Base-by-base conservation (phyloP, 805 yeast species). In the Groenewaldozyma salmanticensis region DNA sequence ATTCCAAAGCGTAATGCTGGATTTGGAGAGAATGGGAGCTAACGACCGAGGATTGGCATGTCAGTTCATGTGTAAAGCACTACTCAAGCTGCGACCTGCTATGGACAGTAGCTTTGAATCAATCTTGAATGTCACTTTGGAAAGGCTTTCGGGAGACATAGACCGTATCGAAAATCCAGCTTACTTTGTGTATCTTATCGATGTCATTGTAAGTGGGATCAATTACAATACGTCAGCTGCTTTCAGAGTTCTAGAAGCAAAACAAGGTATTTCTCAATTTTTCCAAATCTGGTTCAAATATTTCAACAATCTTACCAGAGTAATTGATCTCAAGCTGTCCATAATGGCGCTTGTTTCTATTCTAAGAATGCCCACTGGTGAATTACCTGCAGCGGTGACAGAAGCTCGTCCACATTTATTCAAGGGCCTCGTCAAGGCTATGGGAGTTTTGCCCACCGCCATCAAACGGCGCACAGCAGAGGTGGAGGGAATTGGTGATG, bases 301-400 rank as follows among this genome's bases (percentile, higher is more conserved):
- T 6, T 62, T 77, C 31, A 72, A 77, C 3, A 62, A 65, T 21
- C 69, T 81, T 50, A 70, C 70, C 18, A 67, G 94, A 45, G 94
- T 85, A 2, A 83, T 72, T 53, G 97, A 90, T 60, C 68, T 85
- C 58, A 88, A 87, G 60, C 61, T 90, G 33, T 75, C 84, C 1
- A 65, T 75, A 2, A 60, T 90, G 48, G 94, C 92, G 0, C 55
- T 81, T 18, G 59, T 88, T 43, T 66, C 75, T 7, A 44, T 84
- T 11, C 48, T 75, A 31, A 43, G 62, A 3, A 36, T 52, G 2
- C 56, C 58, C 1, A 62, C 61, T 9, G 50, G 53, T 1, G 49
- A 58, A 7, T 52, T 67, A 27, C 63, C 68, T 13, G 52, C 43
- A 31, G 21, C 49, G n/a, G 44, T 58, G 33, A 51, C 49, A 36